Conservation (phyloP, 257 asterid genomes). For the Scutellaria barbata region DNA sequence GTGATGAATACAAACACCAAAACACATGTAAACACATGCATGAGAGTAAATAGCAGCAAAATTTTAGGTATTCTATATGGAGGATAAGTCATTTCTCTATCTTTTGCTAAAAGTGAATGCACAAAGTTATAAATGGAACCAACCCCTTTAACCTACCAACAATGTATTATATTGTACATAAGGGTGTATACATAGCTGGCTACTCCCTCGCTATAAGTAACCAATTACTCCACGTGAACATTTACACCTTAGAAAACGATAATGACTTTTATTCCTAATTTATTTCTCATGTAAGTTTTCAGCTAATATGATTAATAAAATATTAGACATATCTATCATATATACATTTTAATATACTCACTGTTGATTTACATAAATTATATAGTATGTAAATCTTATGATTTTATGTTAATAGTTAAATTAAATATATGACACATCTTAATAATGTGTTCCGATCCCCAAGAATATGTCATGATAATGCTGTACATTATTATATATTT, state of each 20-base stretch:
- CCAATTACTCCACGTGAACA: background rate
- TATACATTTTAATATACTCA: too few relatives aligned
- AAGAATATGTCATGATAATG: too few relatives aligned
- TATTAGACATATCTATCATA: too few relatives aligned
- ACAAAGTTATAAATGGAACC: constrained; percentile 11
- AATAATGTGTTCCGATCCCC: too few relatives aligned
- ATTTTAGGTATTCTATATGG: background rate
- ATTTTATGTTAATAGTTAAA: too few relatives aligned
- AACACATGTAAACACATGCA: background rate
- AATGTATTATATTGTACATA: too few relatives aligned
- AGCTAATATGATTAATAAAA: too few relatives aligned
- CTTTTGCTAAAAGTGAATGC: constrained; percentile 19
- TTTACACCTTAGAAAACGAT: background rate
- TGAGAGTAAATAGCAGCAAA: constrained; percentile 20
- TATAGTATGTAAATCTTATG: too few relatives aligned
- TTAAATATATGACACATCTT: too few relatives aligned
- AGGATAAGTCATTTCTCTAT: background rate
- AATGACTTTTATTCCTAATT: background rate
- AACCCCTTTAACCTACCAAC: constrained; percentile 8
- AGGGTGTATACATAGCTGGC: background rate
- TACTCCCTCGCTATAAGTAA: background rate
- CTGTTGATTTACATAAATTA: too few relatives aligned
- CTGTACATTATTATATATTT: too few relatives aligned
- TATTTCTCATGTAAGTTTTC: background rate
- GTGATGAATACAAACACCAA: background rate